Conservation (phyloP, 208 protist species). For the Vickermania ingenoplastis region DNA sequence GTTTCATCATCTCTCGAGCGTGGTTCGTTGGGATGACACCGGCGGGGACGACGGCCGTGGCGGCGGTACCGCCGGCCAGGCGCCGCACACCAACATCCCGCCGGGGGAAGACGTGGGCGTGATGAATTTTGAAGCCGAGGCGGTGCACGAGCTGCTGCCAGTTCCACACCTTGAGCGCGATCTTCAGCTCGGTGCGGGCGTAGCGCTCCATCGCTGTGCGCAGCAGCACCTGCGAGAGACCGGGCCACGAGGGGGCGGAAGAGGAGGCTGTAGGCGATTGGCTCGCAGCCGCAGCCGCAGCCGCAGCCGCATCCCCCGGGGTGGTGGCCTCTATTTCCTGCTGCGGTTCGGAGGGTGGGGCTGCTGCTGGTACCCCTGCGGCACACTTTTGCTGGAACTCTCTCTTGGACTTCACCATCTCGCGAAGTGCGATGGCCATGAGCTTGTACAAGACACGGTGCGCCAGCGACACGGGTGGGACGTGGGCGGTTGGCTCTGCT, state of each 20-base stretch:
- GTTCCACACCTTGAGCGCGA: conserved; percentile 66
- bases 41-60: background rate
- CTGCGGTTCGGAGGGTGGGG: background rate
- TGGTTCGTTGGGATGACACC: background rate
- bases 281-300: background rate
- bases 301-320: background rate
- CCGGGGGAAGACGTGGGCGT: conserved; percentile 32
- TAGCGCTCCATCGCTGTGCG: conserved; percentile 22
- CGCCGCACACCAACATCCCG: conserved; percentile 43
- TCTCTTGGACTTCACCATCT: conserved; percentile 11
- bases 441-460: conserved; percentile 29
- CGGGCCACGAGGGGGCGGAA: background rate
- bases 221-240: conserved; percentile 6
- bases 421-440: conserved; percentile 26
- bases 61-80: background rate
- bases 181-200: conserved; percentile 41
- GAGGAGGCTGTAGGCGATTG: background rate
- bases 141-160: conserved; percentile 77
- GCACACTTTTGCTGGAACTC: background rate
- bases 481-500: too few relatives aligned
- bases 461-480: background rate
- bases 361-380: too few relatives aligned
- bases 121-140: conserved; percentile 55
- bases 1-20: background rate
- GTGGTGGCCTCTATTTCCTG: background rate